Evolutionary conservation across 2,329 filamentous ascomycete genomes (phyloP), one percentile per base, ranked within the genome.

Genomic region (Hirsutella thompsonii): DNA sequence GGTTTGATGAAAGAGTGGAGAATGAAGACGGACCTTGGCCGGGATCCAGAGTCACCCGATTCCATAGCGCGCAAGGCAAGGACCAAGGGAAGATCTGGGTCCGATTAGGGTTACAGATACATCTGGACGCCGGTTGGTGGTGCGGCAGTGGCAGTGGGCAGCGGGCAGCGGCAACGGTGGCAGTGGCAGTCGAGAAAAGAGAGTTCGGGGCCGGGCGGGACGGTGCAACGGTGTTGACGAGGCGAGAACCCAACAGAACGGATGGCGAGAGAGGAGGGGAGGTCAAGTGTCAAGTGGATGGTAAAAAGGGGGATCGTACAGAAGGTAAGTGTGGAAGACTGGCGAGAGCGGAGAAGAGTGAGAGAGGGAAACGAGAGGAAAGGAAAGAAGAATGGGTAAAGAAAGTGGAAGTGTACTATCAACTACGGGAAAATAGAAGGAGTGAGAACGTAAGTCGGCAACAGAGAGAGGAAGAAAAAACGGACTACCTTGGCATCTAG

Each of bases 21-120:
- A 13, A 38, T 18, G 52, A 48, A 52, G 50, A 60, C 59, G 49
- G 47, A 60, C 58, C 58, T 62, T 56, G 55, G 56, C 50, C 55
- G 58, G 49, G 59, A 58, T 55, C 51, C 56, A 54, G 56, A 52
- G 49, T 60, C 59, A 55, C 51, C 56, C 55, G 56, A 52, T 57
- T 62, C 58, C 60, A 61, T 61, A 56, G 55, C 59, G 59, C 54
- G 58, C 56, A 55, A 49, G 57, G 53, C 52, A 52, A 52, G 51
- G 57, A 33, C n/a, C 49, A 49, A 52, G 55, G 51, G 49, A 51
- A 52, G 52, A 61, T 56, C 57, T 60, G 52, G 57, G 52, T 50
- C 49, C 50, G 47, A 53, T 54, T 58, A 60, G 52, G 54, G 49
- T 49, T 52, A 49, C 55, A 52, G 57, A 60, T 58, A 54, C 29